These are phyloP conservation scores for Phytophthora quininea DNA, from an alignment of 352 stramenopile genomes.

Conservation along the genomic window DNA sequence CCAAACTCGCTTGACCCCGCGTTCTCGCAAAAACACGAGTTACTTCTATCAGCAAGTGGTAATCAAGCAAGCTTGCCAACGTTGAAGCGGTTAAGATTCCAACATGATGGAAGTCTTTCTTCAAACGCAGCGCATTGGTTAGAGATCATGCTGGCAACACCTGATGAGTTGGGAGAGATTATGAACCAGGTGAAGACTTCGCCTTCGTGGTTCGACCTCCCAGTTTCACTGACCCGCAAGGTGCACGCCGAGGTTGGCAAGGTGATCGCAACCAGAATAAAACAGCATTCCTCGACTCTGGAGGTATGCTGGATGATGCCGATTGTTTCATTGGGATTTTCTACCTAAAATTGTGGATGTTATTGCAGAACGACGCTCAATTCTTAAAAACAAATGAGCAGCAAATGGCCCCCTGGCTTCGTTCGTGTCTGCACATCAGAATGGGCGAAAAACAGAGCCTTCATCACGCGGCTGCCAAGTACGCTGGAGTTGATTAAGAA, in stretches of 20 bases:
- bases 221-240: constrained; percentile 34
- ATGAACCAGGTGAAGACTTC: constrained; percentile 34
- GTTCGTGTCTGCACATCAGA: constrained; percentile 68
- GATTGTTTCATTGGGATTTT: neutral
- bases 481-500: neutral
- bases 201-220: constrained; percentile 30
- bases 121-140: constrained; percentile 56
- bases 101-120: constrained; percentile 38
- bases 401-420: constrained; percentile 69
- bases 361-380: constrained; percentile 47
- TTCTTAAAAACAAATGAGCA: constrained; percentile 51
- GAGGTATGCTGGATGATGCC: constrained; percentile 36
- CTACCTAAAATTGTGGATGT: neutral
- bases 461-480: constrained; percentile 20
- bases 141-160: constrained; percentile 52
- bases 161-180: constrained; percentile 50
- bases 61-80: constrained; percentile 11
- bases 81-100: constrained; percentile 44
- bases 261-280: constrained; percentile 24
- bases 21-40: constrained; percentile 42
- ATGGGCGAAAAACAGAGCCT: constrained; percentile 70
- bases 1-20: constrained; percentile 35
- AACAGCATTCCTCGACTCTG: constrained; percentile 32
- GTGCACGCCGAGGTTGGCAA: constrained; percentile 26
- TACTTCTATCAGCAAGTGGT: constrained; percentile 36